Conservation (phyloP, 345 rosid species). For the Aquilaria malaccensis region DNA sequence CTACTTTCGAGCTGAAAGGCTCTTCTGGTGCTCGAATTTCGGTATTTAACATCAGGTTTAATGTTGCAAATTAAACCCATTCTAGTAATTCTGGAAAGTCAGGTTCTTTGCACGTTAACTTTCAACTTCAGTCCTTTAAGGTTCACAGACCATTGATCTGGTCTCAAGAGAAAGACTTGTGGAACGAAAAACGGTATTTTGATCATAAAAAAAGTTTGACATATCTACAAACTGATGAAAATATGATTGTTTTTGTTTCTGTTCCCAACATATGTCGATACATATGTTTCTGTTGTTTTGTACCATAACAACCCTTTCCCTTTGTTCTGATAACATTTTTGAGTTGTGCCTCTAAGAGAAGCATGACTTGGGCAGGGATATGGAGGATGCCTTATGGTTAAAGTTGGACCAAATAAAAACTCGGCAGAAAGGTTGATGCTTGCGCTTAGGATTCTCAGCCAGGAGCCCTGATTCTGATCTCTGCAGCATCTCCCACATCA, state of each 20-base stretch:
- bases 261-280: conserved; percentile 1
- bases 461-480: conserved; percentile 36
- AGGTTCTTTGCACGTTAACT: neutral
- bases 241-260: conserved; percentile 6
- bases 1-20: neutral
- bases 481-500: conserved; percentile 72
- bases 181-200: neutral
- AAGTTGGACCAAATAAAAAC: conserved; percentile 36
- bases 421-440: conserved; percentile 49
- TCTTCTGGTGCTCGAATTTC: neutral
- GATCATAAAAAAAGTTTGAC: neutral
- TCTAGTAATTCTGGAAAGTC: neutral
- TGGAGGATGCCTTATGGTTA: conserved; percentile 28
- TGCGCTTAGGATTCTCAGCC: conserved; percentile 27
- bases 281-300: conserved; percentile 23
- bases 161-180: neutral
- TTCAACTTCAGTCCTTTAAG: neutral
- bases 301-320: conserved; percentile 13
- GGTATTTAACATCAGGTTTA: no score
- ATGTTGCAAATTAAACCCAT: no score
- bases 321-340: no score
- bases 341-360: conserved; percentile 7
- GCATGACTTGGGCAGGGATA: conserved; percentile 29
- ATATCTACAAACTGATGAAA: neutral
- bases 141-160: neutral